These are phyloP conservation scores for Eucalyptus curtisii DNA, from an alignment of 345 rosid genomes.

Conservation along the genomic window DNA sequence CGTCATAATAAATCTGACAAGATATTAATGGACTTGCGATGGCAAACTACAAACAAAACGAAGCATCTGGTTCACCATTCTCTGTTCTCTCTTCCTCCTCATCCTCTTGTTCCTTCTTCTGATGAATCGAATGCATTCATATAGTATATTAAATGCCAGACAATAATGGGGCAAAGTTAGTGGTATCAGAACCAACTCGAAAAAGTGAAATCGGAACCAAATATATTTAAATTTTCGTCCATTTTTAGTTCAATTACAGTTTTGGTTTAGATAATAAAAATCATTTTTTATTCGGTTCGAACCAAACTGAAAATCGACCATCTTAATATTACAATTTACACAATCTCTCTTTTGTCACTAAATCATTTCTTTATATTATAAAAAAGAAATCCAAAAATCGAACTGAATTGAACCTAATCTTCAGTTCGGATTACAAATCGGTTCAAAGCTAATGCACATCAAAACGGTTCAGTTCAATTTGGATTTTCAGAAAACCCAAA, in stretches of 20 bases:
- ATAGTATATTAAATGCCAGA: not conserved
- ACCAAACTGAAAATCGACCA: not conserved
- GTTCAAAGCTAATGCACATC: not conserved
- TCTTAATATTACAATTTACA: too few species aligned
- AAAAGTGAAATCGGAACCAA: too few species aligned
- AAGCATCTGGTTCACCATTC: not conserved
- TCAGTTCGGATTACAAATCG: rapidly evolving
- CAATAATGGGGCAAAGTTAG: not conserved
- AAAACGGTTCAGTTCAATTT: not conserved
- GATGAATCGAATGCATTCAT: not conserved
- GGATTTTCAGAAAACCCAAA: not conserved
- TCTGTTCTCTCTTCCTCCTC: not conserved
- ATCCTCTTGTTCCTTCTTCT: not conserved
- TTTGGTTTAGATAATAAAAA: too few species aligned
- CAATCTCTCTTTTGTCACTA: too few species aligned
- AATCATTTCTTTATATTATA: too few species aligned
- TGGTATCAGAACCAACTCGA: rapidly evolving
- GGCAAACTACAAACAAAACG: not conserved
- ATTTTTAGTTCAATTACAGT: too few species aligned
- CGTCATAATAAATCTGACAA: not conserved
- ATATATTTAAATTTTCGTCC: too few species aligned
- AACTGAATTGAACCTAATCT: not conserved
- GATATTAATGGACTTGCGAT: not conserved
- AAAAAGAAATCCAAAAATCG: too few species aligned
- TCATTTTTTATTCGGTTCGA: rapidly evolving